These are phyloP conservation scores for Cyberlindnera suaveolens DNA, from an alignment of 805 yeast genomes.

Conservation along the genomic window DNA sequence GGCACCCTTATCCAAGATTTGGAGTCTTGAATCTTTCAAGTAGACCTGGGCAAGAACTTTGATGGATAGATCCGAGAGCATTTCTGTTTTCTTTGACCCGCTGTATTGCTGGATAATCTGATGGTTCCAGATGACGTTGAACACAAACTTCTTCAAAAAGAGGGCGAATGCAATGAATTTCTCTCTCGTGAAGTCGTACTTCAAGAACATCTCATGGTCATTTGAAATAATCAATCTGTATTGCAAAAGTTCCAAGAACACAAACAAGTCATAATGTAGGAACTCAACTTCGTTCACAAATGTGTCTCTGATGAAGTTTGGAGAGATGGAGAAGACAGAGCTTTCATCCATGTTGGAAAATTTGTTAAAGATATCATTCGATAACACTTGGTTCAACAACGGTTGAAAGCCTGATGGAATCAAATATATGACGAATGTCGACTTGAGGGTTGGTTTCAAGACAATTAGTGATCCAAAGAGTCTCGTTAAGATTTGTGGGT, in stretches of 20 bases:
- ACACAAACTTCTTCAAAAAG: conserved; percentile 45
- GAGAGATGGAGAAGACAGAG: conserved; percentile 1
- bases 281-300: conserved; percentile 7
- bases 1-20: conserved; percentile 40
- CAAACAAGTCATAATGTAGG: conserved; percentile 30
- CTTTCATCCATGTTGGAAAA: conserved; percentile 4
- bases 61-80: conserved; percentile 34
- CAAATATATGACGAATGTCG: conserved; percentile 35
- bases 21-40: conserved; percentile 56
- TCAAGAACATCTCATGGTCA: conserved; percentile 50
- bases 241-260: conserved; percentile 57
- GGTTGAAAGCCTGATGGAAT: conserved; percentile 34
- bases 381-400: conserved; percentile 25
- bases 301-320: conserved; percentile 11
- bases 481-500: conserved; percentile 20
- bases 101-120: not conserved
- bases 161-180: conserved; percentile 33
- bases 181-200: conserved; percentile 32
- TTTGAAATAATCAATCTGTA: conserved; percentile 62
- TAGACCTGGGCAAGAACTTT: conserved; percentile 58
- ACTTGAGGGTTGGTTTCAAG: conserved; percentile 32
- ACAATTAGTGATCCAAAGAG: conserved; percentile 29
- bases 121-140: conserved; percentile 40
- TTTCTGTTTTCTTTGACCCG: conserved; percentile 7
- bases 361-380: conserved; percentile 3